These are phyloP conservation scores for Cryptococcus neoformans DNA, from an alignment of 1,284 basidiomycete genomes.

Conservation along the genomic window DNA sequence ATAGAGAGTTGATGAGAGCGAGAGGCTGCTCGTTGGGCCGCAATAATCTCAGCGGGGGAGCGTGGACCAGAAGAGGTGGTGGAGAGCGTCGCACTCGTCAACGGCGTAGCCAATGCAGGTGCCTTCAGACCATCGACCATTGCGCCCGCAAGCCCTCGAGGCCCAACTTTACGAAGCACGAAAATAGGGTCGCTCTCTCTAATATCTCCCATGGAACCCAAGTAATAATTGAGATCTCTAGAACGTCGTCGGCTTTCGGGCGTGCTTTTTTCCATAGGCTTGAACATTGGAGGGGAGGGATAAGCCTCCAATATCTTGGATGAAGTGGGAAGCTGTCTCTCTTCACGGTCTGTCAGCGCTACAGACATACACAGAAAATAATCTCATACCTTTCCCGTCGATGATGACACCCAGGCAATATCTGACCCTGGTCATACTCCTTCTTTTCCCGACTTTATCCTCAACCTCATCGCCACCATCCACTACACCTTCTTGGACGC, in stretches of 20 bases:
- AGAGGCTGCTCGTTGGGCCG: conserved; percentile 79
- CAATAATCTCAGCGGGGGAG: conserved; percentile 82
- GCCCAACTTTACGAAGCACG: conserved; percentile 67
- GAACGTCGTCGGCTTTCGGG: conserved; percentile 77
- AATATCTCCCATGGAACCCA: conserved; percentile 72
- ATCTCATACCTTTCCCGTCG: conserved; percentile 44
- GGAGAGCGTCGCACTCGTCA: conserved; percentile 1
- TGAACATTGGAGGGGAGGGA: conserved; percentile 67
- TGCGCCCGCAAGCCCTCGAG: conserved; percentile 8
- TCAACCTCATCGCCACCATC: conserved; percentile 97
- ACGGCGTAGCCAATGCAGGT: conserved; percentile 8
- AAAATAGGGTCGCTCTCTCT: conserved; percentile 80
- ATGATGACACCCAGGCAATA: conserved; percentile 64
- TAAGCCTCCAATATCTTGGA: conserved; percentile 83
- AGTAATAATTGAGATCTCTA: conserved; percentile 69
- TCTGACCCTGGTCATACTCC: conserved; percentile 71
- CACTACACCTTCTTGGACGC: conserved; percentile 90
- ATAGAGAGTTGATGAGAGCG: conserved; percentile 83
- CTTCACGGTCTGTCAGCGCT: conserved; percentile 49
- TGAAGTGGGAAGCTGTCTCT: conserved; percentile 69
- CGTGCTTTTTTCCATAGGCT: conserved; percentile 55
- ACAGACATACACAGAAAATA: too few relatives aligned
- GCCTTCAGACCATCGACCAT: conserved; percentile 3
- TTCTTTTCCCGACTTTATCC: conserved; percentile 77
- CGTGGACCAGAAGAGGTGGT: conserved; percentile 37